Conservation (phyloP, 768 basidiomycete species). For the Tricholoma sp. region DNA sequence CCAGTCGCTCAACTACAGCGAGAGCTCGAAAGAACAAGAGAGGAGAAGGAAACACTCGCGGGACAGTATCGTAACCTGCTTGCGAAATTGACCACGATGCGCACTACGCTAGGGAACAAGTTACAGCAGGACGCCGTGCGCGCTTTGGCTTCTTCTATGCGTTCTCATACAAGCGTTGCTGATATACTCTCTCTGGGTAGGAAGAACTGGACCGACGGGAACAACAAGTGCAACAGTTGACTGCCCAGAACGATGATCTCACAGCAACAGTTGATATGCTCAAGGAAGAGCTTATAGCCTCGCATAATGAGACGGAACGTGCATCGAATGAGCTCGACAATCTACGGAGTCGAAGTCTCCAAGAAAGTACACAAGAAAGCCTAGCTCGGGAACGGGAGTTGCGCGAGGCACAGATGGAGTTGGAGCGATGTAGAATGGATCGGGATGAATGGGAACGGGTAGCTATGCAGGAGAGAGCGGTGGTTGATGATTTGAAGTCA, state of each 20-base stretch:
- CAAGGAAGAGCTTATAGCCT: conserved; percentile 70
- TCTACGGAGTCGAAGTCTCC: conserved; percentile 57
- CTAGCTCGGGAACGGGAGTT: conserved; percentile 73
- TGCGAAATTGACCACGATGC: conserved; percentile 88
- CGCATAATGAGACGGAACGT: conserved; percentile 72
- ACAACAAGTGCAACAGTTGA: conserved; percentile 74
- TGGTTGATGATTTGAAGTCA: conserved; percentile 66
- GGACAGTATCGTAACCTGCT: conserved; percentile 83
- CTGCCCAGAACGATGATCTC: conserved; percentile 73
- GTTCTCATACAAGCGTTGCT: conserved; percentile 3
- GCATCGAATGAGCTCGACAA: conserved; percentile 64
- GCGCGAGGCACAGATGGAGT: conserved; percentile 76
- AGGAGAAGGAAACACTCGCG: conserved; percentile 86
- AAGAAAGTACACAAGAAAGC: conserved; percentile 68
- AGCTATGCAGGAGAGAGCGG: conserved; percentile 56
- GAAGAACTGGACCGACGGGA: conserved; percentile 97
- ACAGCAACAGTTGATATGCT: conserved; percentile 69
- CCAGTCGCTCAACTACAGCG: conserved; percentile 57
- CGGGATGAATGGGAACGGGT: conserved; percentile 55
- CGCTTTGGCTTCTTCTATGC: conserved; percentile 3
- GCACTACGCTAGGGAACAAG: conserved; percentile 89
- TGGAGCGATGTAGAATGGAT: conserved; percentile 83
- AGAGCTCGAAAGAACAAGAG: conserved; percentile 69
- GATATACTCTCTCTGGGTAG: conserved; percentile 39
- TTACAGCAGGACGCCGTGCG: conserved; percentile 92